Conservation (phyloP, 768 basidiomycete genomes). For the Boletus vinaceobasis region DNA sequence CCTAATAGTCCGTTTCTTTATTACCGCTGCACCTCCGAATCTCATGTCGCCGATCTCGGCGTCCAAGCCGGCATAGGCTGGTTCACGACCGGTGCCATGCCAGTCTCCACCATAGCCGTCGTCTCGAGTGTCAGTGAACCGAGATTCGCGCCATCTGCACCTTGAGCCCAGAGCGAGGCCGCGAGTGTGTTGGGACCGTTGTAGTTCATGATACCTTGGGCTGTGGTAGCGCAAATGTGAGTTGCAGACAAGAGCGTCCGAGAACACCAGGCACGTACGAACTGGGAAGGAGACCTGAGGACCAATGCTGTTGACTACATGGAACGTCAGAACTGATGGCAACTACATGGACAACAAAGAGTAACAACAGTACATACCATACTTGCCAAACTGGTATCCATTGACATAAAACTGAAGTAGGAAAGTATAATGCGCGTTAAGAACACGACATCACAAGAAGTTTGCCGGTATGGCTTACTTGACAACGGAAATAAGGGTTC, state of each 20-base stretch:
- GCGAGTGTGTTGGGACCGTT: constrained; percentile 46
- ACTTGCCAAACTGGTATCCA: constrained; percentile 28
- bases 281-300: constrained; percentile 26
- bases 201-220: constrained; percentile 51
- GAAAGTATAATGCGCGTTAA: not conserved
- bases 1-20: not conserved
- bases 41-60: constrained; percentile 15
- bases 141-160: constrained; percentile 39
- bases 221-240: constrained; percentile 23
- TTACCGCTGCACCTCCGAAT: not conserved
- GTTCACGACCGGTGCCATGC: constrained; percentile 23
- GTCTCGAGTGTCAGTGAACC: constrained; percentile 37
- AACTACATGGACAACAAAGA: no score
- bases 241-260: not conserved
- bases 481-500: constrained; percentile 41
- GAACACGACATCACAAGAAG: not conserved
- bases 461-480: constrained; percentile 8
- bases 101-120: constrained; percentile 30
- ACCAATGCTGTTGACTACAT: constrained; percentile 23
- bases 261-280: constrained; percentile 13
- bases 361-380: constrained; percentile 5
- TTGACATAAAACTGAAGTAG: constrained; percentile 23
- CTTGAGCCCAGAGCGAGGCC: constrained; percentile 46
- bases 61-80: constrained; percentile 29
- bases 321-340: not conserved